phyloP scores from a whole-genome alignment of 2,329 filamentous ascomycete species.

The Fusarium marasasianum region DNA sequence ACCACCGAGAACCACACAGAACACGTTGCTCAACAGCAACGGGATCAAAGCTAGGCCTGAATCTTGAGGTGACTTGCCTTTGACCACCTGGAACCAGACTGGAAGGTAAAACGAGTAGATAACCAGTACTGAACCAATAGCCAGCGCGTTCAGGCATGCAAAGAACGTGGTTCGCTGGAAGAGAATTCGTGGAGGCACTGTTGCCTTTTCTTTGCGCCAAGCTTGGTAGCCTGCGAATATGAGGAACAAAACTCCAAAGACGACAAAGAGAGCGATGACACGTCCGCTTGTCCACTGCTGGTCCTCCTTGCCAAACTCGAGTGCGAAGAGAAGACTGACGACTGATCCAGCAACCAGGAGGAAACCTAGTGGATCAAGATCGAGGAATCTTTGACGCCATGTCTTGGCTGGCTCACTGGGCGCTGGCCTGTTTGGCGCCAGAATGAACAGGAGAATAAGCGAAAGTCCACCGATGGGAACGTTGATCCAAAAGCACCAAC shows the following conservation, averaged over 20 bases:
- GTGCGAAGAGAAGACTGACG: slow-evolving; percentile 8
- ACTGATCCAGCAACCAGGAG: slow-evolving; percentile 15
- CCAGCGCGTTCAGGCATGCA: neutral
- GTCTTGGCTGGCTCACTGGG: neutral
- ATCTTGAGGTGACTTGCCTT: neutral
- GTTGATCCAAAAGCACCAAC: slow-evolving; percentile 33
- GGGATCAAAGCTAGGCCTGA: slow-evolving; percentile 15
- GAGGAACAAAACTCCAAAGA: neutral
- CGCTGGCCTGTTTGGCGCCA: slow-evolving; percentile 2
- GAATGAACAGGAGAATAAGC: neutral
- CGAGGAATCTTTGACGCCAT: slow-evolving; percentile 13
- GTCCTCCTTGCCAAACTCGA: slow-evolving; percentile 14
- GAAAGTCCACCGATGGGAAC: slow-evolving; percentile 18
- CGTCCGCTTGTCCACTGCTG: neutral
- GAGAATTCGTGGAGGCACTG: neutral
- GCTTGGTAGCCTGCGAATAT: slow-evolving; percentile 1
- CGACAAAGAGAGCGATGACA: neutral
- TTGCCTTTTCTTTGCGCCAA: slow-evolving; percentile 13
- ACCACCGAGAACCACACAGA: slow-evolving; percentile 11
- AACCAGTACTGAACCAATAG: neutral
- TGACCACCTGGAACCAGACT: slow-evolving; percentile 20
- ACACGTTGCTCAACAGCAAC: neutral
- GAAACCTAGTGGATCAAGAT: slow-evolving; percentile 8
- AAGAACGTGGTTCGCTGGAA: neutral
- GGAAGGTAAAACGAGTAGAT: slow-evolving; percentile 19